phyloP scores from a whole-genome alignment of 2,329 filamentous ascomycete genomes.

The Lachnellula subtilissima region DNA sequence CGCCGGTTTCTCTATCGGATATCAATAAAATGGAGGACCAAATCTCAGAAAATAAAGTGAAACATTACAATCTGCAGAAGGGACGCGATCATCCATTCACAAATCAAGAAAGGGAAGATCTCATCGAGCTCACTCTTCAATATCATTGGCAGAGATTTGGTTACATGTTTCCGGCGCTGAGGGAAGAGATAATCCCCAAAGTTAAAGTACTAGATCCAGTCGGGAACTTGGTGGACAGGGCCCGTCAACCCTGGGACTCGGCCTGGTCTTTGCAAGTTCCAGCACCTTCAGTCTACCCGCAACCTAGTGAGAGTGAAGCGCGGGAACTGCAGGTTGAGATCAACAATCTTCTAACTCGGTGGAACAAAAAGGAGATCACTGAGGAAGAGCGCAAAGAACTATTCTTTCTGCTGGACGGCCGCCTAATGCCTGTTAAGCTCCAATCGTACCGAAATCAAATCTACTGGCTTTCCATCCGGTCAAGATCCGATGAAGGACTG shows the following conservation, averaged over 20 bases:
- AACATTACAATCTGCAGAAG: not conserved
- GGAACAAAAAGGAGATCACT: not conserved
- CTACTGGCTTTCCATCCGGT: not conserved
- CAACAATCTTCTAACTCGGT: slow-evolving; percentile 11
- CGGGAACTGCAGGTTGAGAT: slow-evolving; percentile 5
- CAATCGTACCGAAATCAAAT: not conserved
- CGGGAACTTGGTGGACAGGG: not conserved
- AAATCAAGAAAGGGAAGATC: not conserved
- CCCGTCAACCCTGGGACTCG: not conserved
- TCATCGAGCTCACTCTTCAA: not conserved
- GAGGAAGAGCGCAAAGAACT: not conserved
- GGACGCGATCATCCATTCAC: too few relatives aligned
- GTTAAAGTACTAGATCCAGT: not conserved
- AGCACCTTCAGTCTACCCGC: not conserved
- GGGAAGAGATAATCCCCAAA: not conserved
- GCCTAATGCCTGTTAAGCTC: not conserved
- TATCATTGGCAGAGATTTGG: not conserved
- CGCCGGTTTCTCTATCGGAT: not conserved
- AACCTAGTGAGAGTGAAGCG: not conserved
- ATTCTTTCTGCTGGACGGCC: not conserved
- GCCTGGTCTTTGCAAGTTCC: not conserved
- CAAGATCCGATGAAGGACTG: not conserved
- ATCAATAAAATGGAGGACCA: slow-evolving; percentile 5
- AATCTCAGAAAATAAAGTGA: not conserved
- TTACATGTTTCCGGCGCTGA: not conserved